Conservation (phyloP, 176 grass and related monocot genomes). For the Avena sativa region DNA sequence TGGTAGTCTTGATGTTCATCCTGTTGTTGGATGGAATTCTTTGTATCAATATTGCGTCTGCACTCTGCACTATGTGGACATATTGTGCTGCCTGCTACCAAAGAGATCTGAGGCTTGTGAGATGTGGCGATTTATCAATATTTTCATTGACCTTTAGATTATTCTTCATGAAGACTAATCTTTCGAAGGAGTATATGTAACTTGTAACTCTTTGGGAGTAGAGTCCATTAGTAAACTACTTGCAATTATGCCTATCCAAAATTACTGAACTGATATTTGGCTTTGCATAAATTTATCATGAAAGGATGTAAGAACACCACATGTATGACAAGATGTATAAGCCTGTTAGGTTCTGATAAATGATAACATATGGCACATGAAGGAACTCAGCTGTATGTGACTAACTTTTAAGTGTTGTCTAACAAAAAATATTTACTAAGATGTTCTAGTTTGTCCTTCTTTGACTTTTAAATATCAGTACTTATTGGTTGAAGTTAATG, state of each 20-base stretch:
- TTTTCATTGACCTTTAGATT: neutral
- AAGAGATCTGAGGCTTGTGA: neutral
- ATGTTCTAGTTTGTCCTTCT: slow-evolving; percentile 24
- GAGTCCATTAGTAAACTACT: slow-evolving; percentile 19
- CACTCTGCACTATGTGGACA: neutral
- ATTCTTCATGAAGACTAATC: slow-evolving; percentile 16
- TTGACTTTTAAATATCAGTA: slow-evolving; percentile 25
- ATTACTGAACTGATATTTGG: slow-evolving; percentile 33
- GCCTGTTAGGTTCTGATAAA: slow-evolving; percentile 18
- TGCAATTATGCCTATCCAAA: slow-evolving; percentile 9
- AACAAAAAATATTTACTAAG: slow-evolving; percentile 10
- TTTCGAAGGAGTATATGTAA: neutral
- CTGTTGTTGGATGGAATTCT: slow-evolving; percentile 18
- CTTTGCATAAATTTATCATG: slow-evolving; percentile 18
- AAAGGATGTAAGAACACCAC: slow-evolving; percentile 8
- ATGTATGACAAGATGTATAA: slow-evolving; percentile 23
- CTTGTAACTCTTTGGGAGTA: slow-evolving; percentile 11
- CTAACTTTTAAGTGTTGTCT: neutral
- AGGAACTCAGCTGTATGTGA: slow-evolving; percentile 1
- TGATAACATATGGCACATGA: slow-evolving; percentile 3
- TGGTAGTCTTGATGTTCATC: slow-evolving; percentile 16
- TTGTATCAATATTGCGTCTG: neutral
- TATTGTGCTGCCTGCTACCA: neutral
- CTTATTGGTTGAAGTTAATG: slow-evolving; percentile 36
- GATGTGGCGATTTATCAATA: slow-evolving; percentile 16